A percentile compares a stretch with the other conserved stretches of the same genome.
Evolutionary conservation across 2,329 filamentous ascomycete genomes (phyloP).

Genomic region (Triangularia setosa): DNA sequence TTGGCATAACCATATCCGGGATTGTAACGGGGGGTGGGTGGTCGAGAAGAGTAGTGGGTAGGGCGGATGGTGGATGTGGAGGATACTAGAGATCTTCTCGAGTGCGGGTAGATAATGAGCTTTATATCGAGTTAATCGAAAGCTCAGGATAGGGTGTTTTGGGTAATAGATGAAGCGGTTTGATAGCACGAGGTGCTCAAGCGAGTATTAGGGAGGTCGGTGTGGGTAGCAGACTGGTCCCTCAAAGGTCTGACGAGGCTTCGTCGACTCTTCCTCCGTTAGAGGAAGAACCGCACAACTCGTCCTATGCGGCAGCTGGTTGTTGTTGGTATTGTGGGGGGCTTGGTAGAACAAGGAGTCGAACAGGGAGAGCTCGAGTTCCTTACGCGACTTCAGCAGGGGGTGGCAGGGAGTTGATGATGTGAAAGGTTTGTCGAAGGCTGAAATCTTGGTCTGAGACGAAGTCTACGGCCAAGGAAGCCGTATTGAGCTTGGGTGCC

Average conservation of each 20-base stretch:
- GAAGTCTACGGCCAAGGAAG: constrained; percentile 58
- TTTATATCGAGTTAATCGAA: constrained; percentile 11
- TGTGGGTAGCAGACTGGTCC: constrained; percentile 91
- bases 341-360: constrained; percentile 45
- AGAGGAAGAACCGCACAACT: constrained; percentile 98
- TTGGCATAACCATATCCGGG: constrained; percentile 64
- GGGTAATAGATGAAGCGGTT: background rate
- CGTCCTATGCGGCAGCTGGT: constrained; percentile 99
- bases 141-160: background rate
- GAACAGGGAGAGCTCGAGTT: constrained; percentile 48
- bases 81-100: constrained; percentile 7
- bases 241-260: constrained; percentile 88
- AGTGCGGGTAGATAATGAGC: background rate
- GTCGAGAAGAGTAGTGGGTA: constrained; percentile 17
- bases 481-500: constrained; percentile 56
- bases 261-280: constrained; percentile 98
- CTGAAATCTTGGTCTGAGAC: constrained; percentile 68
- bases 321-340: constrained; percentile 56
- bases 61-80: constrained; percentile 6
- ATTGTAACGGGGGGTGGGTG: constrained; percentile 27
- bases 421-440: constrained; percentile 60
- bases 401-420: constrained; percentile 63
- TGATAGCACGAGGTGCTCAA: constrained; percentile 24
- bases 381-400: constrained; percentile 50
- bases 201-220: constrained; percentile 83